Evolutionary conservation across 352 stramenopile species (phyloP).

Genomic region (Phytophthora megakarya): DNA sequence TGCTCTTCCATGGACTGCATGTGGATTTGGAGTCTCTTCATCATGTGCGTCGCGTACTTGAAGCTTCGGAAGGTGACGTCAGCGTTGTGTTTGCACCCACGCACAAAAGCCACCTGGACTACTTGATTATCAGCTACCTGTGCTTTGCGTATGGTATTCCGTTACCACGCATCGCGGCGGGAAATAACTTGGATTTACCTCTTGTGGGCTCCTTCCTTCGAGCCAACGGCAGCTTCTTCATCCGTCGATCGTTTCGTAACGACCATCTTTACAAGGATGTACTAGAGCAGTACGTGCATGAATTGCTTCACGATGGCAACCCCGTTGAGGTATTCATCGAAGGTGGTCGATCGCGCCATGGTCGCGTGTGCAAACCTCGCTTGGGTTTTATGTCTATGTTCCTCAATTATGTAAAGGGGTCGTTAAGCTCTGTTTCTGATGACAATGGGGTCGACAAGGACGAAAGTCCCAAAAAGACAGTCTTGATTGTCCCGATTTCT

Average conservation of each 20-base stretch:
- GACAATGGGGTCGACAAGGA: constrained; percentile 20
- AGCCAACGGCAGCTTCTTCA: constrained; percentile 90
- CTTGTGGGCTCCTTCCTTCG: constrained; percentile 83
- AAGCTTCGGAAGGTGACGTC: constrained; percentile 52
- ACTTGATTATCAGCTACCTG: constrained; percentile 91
- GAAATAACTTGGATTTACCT: constrained; percentile 88
- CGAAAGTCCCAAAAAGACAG: constrained; percentile 42
- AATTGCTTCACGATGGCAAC: constrained; percentile 79
- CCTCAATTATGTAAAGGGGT: constrained; percentile 51
- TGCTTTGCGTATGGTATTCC: constrained; percentile 89
- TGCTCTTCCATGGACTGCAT: constrained; percentile 74
- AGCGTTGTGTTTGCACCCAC: constrained; percentile 87
- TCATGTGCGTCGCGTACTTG: constrained; percentile 55
- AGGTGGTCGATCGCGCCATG: constrained; percentile 82
- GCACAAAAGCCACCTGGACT: constrained; percentile 91
- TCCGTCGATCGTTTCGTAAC: constrained; percentile 78
- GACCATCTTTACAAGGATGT: constrained; percentile 86
- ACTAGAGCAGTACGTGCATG: constrained; percentile 84
- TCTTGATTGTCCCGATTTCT: constrained; percentile 86
- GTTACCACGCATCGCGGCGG: constrained; percentile 81
- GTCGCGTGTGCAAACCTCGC: constrained; percentile 72
- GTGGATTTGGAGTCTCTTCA: constrained; percentile 73
- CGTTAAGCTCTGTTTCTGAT: constrained; percentile 2
- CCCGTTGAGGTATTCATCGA: constrained; percentile 91
- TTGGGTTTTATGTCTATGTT: constrained; percentile 82